Evolutionary conservation across 129 eudicot species (phyloP).

Genomic region (Tanacetum coccineum): DNA sequence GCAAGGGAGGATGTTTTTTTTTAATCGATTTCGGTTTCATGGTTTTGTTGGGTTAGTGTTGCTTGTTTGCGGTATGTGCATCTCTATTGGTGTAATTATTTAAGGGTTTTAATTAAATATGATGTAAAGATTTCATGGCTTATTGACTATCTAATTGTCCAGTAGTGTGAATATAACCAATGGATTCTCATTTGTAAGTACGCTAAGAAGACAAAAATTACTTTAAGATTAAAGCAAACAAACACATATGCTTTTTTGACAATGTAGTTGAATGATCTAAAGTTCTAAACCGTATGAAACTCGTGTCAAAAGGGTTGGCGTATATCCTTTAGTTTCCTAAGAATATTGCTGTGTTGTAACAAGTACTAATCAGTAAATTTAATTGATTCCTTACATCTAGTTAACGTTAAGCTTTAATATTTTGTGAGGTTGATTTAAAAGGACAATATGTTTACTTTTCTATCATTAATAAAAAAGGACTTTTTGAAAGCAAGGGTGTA

Average conservation of each 20-base stretch:
- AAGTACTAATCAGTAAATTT: background rate
- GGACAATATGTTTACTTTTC: constrained; percentile 17
- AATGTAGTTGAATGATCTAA: background rate
- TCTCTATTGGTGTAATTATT: constrained; percentile 35
- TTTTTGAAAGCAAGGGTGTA: constrained; percentile 26
- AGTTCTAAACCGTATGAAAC: background rate
- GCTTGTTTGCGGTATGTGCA: constrained; percentile 30
- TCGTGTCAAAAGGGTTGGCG: background rate
- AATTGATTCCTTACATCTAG: background rate
- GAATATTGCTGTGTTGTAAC: background rate
- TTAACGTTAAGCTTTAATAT: constrained; percentile 8
- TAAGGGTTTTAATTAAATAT: constrained; percentile 27
- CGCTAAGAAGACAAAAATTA: background rate
- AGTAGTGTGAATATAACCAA: constrained; percentile 14
- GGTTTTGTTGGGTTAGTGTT: constrained; percentile 27
- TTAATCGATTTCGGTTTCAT: constrained; percentile 20
- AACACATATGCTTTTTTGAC: background rate
- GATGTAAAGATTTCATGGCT: constrained; percentile 26
- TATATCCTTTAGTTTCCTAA: too few relatives aligned
- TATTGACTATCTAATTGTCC: constrained; percentile 11
- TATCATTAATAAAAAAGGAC: constrained; percentile 10
- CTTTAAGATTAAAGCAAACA: constrained; percentile 7
- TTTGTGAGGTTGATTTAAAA: constrained; percentile 11
- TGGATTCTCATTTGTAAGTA: constrained; percentile 13
- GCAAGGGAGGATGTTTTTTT: constrained; percentile 16